Conservation (phyloP, 139 green algal genomes). For the Astrephomene gubernaculifera region DNA sequence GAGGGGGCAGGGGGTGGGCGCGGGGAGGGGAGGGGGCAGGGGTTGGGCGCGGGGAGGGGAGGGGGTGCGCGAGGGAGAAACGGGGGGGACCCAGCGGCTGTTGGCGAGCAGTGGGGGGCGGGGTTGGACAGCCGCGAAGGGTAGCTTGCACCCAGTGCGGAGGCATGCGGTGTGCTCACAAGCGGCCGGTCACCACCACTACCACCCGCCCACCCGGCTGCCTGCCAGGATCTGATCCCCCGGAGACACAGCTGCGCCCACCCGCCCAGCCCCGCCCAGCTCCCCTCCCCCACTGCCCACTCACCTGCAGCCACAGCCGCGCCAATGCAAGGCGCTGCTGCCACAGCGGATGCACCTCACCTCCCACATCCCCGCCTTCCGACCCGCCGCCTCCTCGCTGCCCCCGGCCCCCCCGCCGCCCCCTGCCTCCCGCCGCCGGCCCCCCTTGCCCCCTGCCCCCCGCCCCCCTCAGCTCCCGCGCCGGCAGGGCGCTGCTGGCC, state of each 20-base stretch:
- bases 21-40: background rate
- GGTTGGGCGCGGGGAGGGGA: background rate
- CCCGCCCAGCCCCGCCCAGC: background rate
- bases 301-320: constrained; percentile 36
- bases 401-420: background rate
- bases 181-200: no score
- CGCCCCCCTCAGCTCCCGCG: background rate
- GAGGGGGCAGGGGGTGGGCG: background rate
- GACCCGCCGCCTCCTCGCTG: no score
- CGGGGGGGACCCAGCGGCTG: background rate
- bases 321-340: background rate
- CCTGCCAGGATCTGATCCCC: background rate
- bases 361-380: no score
- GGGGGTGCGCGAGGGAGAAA: background rate
- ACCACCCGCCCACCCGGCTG: background rate
- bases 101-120: background rate
- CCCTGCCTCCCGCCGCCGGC: background rate
- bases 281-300: background rate
- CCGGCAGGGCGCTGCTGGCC: background rate
- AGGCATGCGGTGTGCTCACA: no score
- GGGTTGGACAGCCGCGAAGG: no score
- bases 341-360: constrained; percentile 33
- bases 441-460: background rate
- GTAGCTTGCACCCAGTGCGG: no score
- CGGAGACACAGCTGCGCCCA: background rate